These are phyloP conservation scores for Eucalyptus marginata DNA, from an alignment of 345 rosid species.

Conservation along the genomic window DNA sequence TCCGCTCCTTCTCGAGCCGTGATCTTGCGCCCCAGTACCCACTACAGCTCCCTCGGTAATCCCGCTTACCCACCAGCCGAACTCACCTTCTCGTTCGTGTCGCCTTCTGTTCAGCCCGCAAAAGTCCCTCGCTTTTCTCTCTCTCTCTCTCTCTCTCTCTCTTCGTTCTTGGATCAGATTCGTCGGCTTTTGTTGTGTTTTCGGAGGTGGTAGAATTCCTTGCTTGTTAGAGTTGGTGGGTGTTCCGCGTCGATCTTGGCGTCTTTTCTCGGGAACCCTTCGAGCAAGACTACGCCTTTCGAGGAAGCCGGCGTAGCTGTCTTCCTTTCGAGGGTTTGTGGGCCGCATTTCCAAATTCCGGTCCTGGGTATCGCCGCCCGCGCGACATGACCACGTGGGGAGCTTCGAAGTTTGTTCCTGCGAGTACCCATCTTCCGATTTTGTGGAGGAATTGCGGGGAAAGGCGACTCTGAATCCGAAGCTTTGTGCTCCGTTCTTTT, in stretches of 20 bases:
- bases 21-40: constrained; percentile 9
- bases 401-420: constrained; percentile 12
- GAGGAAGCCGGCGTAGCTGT: not conserved
- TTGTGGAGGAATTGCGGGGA: not conserved
- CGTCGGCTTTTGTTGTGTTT: not conserved
- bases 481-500: not conserved
- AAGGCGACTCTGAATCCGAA: not conserved
- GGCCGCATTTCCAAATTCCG: not conserved
- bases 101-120: not conserved
- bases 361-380: not conserved
- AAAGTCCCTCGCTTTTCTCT: not conserved
- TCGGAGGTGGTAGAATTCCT: not conserved
- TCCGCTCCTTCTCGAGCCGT: not conserved
- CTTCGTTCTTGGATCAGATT: not conserved
- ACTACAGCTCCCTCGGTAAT: not conserved
- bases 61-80: not conserved
- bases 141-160: not conserved
- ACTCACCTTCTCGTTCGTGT: not conserved
- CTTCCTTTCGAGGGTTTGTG: not conserved
- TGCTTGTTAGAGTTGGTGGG: not conserved
- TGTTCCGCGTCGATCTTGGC: not conserved
- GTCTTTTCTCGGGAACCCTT: not conserved
- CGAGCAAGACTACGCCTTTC: not conserved
- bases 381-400: not conserved
- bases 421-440: constrained; percentile 2